These are phyloP conservation scores for Hypomontagnella monticulosa DNA, from an alignment of 495 filamentous ascomycete species.

Conservation along the genomic window DNA sequence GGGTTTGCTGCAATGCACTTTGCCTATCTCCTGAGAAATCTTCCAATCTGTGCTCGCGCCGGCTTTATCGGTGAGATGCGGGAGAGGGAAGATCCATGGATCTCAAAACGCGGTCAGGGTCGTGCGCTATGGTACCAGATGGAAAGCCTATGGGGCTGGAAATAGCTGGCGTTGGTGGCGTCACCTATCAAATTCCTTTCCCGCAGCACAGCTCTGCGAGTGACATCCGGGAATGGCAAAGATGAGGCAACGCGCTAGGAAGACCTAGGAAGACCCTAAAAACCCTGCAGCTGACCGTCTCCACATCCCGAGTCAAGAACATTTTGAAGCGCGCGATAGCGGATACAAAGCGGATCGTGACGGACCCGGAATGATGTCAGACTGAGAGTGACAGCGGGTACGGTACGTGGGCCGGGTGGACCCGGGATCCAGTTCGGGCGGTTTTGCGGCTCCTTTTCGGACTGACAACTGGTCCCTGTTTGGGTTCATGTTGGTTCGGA, in stretches of 20 bases:
- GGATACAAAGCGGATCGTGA: constrained; percentile 37
- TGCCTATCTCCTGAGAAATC: constrained; percentile 3
- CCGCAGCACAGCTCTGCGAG: not conserved
- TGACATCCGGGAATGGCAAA: constrained; percentile 28
- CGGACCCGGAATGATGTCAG: constrained; percentile 42
- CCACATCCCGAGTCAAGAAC: constrained; percentile 33
- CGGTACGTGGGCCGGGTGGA: constrained; percentile 30
- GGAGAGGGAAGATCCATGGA: constrained; percentile 25
- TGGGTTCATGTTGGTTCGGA: constrained; percentile 19
- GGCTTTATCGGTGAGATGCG: constrained; percentile 28
- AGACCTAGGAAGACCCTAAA: constrained; percentile 35
- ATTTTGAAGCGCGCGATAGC: constrained; percentile 2
- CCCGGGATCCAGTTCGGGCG: constrained; percentile 35
- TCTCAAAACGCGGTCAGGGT: constrained; percentile 26
- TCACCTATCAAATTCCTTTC: constrained; percentile 31
- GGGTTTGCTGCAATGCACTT: constrained; percentile 23
- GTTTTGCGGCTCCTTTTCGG: constrained; percentile 42
- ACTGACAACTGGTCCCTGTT: constrained; percentile 8
- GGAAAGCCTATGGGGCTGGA: not conserved
- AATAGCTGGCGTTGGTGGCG: constrained; percentile 29
- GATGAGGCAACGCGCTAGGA: constrained; percentile 38
- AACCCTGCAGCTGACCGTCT: constrained; percentile 27
- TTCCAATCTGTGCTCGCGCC: constrained; percentile 13
- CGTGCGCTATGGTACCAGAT: constrained; percentile 16
- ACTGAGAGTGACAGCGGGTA: constrained; percentile 35